phyloP scores from a whole-genome alignment of 1,284 basidiomycete species.

The Gomphus bonarii region DNA sequence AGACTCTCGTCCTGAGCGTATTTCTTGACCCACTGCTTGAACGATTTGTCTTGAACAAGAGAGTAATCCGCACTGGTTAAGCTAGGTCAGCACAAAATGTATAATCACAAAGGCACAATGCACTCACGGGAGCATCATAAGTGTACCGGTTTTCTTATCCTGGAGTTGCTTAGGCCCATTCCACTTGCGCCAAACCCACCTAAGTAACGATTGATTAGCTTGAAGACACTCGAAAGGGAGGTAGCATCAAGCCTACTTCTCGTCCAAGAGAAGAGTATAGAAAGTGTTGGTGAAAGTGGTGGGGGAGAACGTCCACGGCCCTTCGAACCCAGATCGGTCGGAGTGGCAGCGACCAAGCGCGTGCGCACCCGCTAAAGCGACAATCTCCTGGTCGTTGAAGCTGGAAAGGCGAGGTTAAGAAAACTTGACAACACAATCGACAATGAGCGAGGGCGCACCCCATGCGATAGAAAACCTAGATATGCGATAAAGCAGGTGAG shows the following conservation, averaged over 20 bases:
- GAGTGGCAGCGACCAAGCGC: conserved; percentile 91
- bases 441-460: conserved; percentile 34
- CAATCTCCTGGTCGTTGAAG: conserved; percentile 96
- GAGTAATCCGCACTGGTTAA: conserved; percentile 66
- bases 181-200: conserved; percentile 83
- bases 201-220: conserved; percentile 15
- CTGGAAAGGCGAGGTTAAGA: conserved; percentile 23
- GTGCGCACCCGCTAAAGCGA: conserved; percentile 90
- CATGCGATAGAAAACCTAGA: conserved; percentile 86
- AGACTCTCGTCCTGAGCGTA: conserved; percentile 78
- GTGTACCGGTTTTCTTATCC: conserved; percentile 78
- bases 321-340: conserved; percentile 79
- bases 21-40: conserved; percentile 75
- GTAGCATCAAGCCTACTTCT: conserved; percentile 46
- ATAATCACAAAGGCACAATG: not conserved
- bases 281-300: conserved; percentile 86
- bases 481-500: not conserved
- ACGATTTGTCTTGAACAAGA: conserved; percentile 77
- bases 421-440: no score
- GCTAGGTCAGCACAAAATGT: conserved; percentile 3
- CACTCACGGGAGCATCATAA: conserved; percentile 93
- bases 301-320: conserved; percentile 87
- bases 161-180: conserved; percentile 88
- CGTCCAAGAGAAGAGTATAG: conserved; percentile 80
- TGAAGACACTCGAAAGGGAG: not conserved